Evolutionary conservation across 2,329 filamentous ascomycete genomes (phyloP).

Genomic region (Sporothrix luriei): DNA sequence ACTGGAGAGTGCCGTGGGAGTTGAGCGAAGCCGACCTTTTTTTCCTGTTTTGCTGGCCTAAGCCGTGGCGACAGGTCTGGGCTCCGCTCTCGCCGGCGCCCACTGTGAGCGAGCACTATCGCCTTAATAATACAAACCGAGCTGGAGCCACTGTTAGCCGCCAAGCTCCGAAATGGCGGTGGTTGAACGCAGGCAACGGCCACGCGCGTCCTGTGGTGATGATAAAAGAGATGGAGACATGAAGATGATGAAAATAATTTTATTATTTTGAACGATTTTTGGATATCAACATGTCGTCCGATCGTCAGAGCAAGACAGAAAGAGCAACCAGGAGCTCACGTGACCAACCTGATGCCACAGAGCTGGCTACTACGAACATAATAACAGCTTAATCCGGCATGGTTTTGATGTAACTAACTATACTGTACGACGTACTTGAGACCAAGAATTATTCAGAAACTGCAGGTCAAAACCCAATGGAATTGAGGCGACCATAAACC

Average conservation of each 20-base stretch:
- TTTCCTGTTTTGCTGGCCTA: conserved; percentile 24
- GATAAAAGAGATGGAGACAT: background rate
- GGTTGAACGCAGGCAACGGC: conserved; percentile 29
- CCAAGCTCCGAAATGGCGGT: conserved; percentile 28
- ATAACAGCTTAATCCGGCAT: background rate
- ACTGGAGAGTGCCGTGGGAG: conserved; percentile 29
- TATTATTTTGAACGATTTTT: background rate
- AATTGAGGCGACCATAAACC: background rate
- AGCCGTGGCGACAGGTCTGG: conserved; percentile 25
- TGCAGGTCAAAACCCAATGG: background rate
- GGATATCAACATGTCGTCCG: no score
- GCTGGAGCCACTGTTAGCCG: conserved; percentile 24
- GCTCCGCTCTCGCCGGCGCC: conserved; percentile 35
- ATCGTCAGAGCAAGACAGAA: background rate
- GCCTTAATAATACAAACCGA: conserved; percentile 36
- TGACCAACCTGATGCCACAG: background rate
- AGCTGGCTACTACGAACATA: background rate
- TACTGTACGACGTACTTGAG: no score
- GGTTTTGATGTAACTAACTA: background rate
- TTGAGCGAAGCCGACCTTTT: conserved; percentile 32
- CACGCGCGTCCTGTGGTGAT: conserved; percentile 12
- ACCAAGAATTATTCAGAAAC: background rate
- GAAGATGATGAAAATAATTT: background rate
- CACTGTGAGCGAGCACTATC: conserved; percentile 1
- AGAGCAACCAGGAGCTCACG: background rate